These are phyloP conservation scores for Aciculosporium take DNA, from an alignment of 2,329 filamentous ascomycete genomes.

Conservation along the genomic window DNA sequence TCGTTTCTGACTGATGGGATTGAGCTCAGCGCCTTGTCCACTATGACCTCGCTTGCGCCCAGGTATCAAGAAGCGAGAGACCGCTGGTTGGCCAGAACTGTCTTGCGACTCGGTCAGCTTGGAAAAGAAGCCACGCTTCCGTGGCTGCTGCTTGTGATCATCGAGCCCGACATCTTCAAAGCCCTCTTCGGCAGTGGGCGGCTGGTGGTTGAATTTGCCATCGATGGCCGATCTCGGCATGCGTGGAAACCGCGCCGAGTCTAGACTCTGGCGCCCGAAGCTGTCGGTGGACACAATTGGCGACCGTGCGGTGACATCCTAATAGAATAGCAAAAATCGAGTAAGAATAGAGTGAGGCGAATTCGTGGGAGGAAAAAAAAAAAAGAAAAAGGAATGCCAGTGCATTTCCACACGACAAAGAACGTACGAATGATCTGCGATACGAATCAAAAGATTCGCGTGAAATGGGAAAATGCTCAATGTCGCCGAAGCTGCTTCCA, in stretches of 20 bases:
- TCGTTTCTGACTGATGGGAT: conserved; percentile 38
- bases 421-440: conserved; percentile 77
- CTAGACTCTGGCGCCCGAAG: conserved; percentile 63
- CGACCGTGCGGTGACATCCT: conserved; percentile 86
- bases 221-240: conserved; percentile 47
- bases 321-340: conserved; percentile 1
- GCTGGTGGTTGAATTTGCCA: conserved; percentile 42
- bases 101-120: conserved; percentile 50
- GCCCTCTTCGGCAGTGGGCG: conserved; percentile 57
- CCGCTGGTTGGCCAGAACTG: conserved; percentile 22
- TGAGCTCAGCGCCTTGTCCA: conserved; percentile 57
- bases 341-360: neutral
- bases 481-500: conserved; percentile 56
- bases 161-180: conserved; percentile 91
- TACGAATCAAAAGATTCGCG: conserved; percentile 96
- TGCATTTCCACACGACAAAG: too few relatives aligned
- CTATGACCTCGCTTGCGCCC: conserved; percentile 54
- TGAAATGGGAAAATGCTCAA: conserved; percentile 89
- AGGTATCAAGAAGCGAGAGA: conserved; percentile 50
- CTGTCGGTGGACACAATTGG: conserved; percentile 50
- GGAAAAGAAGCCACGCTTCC: conserved; percentile 60
- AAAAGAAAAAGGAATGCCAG: neutral
- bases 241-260: conserved; percentile 54
- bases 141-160: conserved; percentile 40
- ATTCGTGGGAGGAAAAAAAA: neutral